Base-by-base conservation (phyloP, 805 yeast genomes). In the Cyberlindnera suaveolens region DNA sequence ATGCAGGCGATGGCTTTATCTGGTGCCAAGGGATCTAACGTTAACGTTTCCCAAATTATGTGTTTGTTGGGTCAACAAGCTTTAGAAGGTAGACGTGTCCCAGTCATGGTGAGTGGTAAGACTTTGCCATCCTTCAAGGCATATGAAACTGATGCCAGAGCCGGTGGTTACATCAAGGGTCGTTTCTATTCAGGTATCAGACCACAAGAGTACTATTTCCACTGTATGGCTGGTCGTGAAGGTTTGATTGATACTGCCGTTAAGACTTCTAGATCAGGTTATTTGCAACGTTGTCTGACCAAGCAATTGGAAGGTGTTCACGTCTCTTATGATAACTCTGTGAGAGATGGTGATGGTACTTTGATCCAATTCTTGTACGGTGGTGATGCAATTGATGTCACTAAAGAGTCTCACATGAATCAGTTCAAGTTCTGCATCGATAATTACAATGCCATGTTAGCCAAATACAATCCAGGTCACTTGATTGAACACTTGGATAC, bases 191-290 rank as follows among this genome's bases (percentile, higher is more conserved):
- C 97, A 34, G 99, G 99, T 66, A 85, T 93, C 54, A 80, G 87
- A 64, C 99, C 99, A 5, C 99, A 93, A 68, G 99, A 93, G 66
- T 93, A 95, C 68, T 93, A 90, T 64, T 93, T 95, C 93, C 99
- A 93, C 71, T 93, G 98, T 74, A 93, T 93, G 99, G 99, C 99
- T 43, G 99, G 99, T 69, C 85, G 99, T 74, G 99, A 93, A 74
- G 99, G 99, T 71, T 78, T 93, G 61, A 93, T 93, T 70, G 99
- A 93, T 75, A 93, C 99, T 47, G 99, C 99, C 40, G 99, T 93
- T 51, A 93, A 93, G 70, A 93, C 99, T 9, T 87, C 97, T 17
- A 82, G 96, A 69, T 90, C 98, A 47, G 99, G 99, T 62, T 93
- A 93, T 68, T 75, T 93, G 65, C 99, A 93, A 71, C 82, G 99